Evolutionary conservation across 495 filamentous ascomycete species (phyloP).

Genomic region (Beverwykella pulmonaria): DNA sequence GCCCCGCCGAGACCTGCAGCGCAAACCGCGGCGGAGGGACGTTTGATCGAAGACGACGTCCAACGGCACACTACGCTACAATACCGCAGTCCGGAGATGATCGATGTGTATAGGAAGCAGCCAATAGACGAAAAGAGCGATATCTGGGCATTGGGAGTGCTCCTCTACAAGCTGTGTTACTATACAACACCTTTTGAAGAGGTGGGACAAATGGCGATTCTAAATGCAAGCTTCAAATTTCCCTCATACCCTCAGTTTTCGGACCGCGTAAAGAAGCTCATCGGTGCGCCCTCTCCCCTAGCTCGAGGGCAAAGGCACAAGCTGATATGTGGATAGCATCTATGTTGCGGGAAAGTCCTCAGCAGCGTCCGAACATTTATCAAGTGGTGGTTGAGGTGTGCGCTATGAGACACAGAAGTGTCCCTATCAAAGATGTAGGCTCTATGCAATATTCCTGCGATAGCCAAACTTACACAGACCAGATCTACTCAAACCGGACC

Average conservation of each 20-base stretch:
- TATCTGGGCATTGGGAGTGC: slow-evolving; percentile 94
- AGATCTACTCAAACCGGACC: slow-evolving; percentile 83
- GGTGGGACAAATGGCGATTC: slow-evolving; percentile 94
- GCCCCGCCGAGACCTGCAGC: slow-evolving; percentile 83
- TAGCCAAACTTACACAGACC: slow-evolving; percentile 23
- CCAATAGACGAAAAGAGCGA: slow-evolving; percentile 99
- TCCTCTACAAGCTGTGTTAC: slow-evolving; percentile 98
- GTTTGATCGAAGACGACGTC: slow-evolving; percentile 92
- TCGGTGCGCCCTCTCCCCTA: slow-evolving; percentile 63
- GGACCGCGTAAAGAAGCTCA: slow-evolving; percentile 85
- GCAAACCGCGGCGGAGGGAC: slow-evolving; percentile 80
- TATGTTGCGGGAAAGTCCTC: slow-evolving; percentile 86
- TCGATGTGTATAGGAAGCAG: slow-evolving; percentile 94
- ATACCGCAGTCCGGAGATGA: slow-evolving; percentile 97
- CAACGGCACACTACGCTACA: slow-evolving; percentile 97
- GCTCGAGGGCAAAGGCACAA: background rate
- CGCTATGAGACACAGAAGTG: slow-evolving; percentile 81
- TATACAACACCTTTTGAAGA: slow-evolving; percentile 99
- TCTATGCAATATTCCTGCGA: background rate
- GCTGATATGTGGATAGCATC: slow-evolving; percentile 59
- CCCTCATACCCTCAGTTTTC: slow-evolving; percentile 87
- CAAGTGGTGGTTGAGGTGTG: slow-evolving; percentile 85
- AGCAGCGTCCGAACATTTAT: slow-evolving; percentile 88
- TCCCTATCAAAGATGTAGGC: slow-evolving; percentile 90
- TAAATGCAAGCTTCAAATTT: slow-evolving; percentile 94